Base-by-base conservation (phyloP, 2,329 filamentous ascomycete genomes). In the Alternaria novae-zelandiae region DNA sequence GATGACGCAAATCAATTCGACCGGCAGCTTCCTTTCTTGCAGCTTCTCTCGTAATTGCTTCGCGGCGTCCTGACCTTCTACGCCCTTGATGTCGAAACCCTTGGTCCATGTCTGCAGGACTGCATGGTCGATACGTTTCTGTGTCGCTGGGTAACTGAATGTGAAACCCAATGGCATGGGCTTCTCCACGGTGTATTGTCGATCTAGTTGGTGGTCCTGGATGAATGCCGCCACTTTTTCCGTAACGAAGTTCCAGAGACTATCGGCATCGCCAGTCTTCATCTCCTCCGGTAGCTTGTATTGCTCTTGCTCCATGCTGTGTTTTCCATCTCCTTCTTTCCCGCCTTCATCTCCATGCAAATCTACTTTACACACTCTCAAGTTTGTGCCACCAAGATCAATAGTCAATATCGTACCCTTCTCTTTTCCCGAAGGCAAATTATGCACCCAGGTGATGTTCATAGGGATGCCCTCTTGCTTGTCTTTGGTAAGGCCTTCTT, bases 401-500 rank as follows among this genome's bases (percentile, higher is more conserved):
- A 98, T 86, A 59, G 95, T 94, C 43, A 98, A 85, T 80, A 90
- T 97, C 13, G 91, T 96, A 65, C 95, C 95, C 9, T 89, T 92
- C 81, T 97, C 95, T 70, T 94, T 82, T 69, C 95, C 95, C 77
- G 91, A 91, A 21, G 95, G 95, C 80, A 93, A 93, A 50, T 88
- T 88, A 89, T 97, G 94, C 67, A 96, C 94, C 95, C 95, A 97
- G 59, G 94, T 97, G 63, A 95, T 92, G 83, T 97, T 97, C 95
- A 98, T 97, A 64, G 95, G 94, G 28, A 72, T 74, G 45, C 36
- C 36, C 36, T 66, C 74, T 17, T 70, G 62, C n/a, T 60, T 36
- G 43, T 75, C 57, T 50, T 69, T 61, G 28, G 60, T 56, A 15
- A 67, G 49, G 30, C 73, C 73, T 56, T 74, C 70, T n/a, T 73